Base-by-base conservation (phyloP, 306 rosid genomes). In the Citrullus amarus region DNA sequence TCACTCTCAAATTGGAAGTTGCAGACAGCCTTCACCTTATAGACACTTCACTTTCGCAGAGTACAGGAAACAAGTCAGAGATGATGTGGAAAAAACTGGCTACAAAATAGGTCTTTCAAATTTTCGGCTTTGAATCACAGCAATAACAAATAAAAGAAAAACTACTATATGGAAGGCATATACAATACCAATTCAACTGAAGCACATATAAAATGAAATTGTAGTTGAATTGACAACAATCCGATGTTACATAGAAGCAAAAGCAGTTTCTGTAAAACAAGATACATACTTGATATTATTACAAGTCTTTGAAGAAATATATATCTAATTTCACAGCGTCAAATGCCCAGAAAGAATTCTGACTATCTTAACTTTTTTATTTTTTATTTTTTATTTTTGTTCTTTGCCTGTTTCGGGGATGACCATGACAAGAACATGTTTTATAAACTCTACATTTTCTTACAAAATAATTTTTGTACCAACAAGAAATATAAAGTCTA, bases 21-120 rank as follows among this genome's bases (percentile, higher is more conserved):
- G 89, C 92, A 82, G 76, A 79, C 89, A 90, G 74, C 91, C 93
- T 69, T 90, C 97, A 41, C 62, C 86, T 6, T 93, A 91, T 77
- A 87, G 87, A 85, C 80, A 82, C 55, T 93, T 93, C 90, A 93
- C 97, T 2, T 93, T 91, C 63, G 84, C 89, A 68, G 96, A 93
- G 79, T 93, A 93, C 83, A 80, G 97, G 79, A 84, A 41, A 54
- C 92, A 89, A 89, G 80, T 86, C 78, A 95, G 86, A 80, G 91
- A 90, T 28, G 98, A 93, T 82, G 91, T 93, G 81, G 86, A 88
- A 82, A 83, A 84, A 79, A 75, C 48, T 56, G 98, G 98, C 39
- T 85, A 80, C 85, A 93, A 93, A 86, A 63, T 89, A 54, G 98
- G 98, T 30, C 96, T 91, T 41, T 62, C 97, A 15, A 89, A 90